Evolutionary conservation across 257 asterid species (phyloP), one percentile per base, ranked within the genome.

Genomic region (Striga asiatica): DNA sequence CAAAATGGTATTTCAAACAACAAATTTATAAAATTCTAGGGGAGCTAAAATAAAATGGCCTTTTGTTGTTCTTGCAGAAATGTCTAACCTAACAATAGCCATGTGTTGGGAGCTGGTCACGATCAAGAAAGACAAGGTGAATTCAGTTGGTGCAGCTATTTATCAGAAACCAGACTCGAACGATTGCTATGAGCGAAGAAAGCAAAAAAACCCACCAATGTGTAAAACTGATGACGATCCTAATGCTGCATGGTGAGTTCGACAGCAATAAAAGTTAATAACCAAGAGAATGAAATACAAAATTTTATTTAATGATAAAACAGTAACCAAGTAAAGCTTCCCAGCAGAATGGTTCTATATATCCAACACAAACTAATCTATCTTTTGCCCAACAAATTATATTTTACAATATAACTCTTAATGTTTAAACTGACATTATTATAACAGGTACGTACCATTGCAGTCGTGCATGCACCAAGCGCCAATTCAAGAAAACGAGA

Each of bases 61-160:
- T n/a, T 48, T 21, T 38, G 18, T 19, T 60, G 46, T 29, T 61
- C 49, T 39, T 43, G 49, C 58, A 88, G 97, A 76, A 65, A 88
- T 85, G 97, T 76, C 95, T 12, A 71, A 56, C 43, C 76, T 85
- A 54, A 88, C 95, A 10, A 82, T 74, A 61, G 66, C 94, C 52
- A 82, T 88, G 95, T 84, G 97, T 68, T 88, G 97, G 97, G 92
- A 84, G 72, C 81, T 84, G 56, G 75, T 85, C 46, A 65, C 88
- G 2, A 80, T 82, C 59, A 84, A 79, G 71, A 84, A 72, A 74
- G 97, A 88, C 49, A 80, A 61, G 51, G 16, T 70, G 39, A 84
- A 88, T 55, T 71, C 82, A 1, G 23, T 85, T 12, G 95, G 94
- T 16, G 89, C 68, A 55, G 97, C 97, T 56, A 54, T 88, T 35